Conservation (phyloP, 106 monocot genomes). For the Xerophyta viscosa region DNA sequence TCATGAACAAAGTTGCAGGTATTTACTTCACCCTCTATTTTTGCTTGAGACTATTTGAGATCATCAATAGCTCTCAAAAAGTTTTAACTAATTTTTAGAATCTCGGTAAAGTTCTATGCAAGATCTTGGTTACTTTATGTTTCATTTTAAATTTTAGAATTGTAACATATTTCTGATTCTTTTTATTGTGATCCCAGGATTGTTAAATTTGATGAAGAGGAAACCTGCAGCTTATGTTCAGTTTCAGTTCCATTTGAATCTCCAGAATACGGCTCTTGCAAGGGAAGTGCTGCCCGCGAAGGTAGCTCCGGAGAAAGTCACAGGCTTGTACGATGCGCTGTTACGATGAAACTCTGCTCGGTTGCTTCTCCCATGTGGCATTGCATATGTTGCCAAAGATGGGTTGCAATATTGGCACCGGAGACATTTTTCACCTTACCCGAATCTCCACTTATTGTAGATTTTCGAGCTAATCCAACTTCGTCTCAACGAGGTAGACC, state of each 20-base stretch:
- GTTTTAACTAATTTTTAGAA: no score
- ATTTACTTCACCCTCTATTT: no score
- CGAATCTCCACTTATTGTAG: constrained; percentile 15
- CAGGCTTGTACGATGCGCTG: constrained; percentile 50
- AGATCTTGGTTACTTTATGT: no score
- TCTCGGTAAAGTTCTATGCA: no score
- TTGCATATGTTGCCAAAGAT: constrained; percentile 72
- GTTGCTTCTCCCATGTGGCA: constrained; percentile 39
- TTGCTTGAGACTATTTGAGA: no score
- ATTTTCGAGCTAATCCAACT: background rate
- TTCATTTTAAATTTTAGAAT: background rate
- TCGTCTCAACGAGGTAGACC: constrained; percentile 9
- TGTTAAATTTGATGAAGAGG: constrained; percentile 22
- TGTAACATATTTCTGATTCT: background rate
- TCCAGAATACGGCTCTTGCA: constrained; percentile 43
- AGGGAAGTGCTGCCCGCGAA: constrained; percentile 13
- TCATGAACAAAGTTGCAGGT: constrained; percentile 39
- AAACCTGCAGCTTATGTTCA: constrained; percentile 62
- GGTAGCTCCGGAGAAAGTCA: constrained; percentile 25
- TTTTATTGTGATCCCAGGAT: background rate
- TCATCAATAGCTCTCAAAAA: no score
- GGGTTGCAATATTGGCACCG: constrained; percentile 28
- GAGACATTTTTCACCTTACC: constrained; percentile 45
- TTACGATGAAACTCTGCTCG: constrained; percentile 62
- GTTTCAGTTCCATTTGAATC: constrained; percentile 58